phyloP scores from a whole-genome alignment of 192 early-diverging fungal species.

The Funneliformis mosseae region DNA sequence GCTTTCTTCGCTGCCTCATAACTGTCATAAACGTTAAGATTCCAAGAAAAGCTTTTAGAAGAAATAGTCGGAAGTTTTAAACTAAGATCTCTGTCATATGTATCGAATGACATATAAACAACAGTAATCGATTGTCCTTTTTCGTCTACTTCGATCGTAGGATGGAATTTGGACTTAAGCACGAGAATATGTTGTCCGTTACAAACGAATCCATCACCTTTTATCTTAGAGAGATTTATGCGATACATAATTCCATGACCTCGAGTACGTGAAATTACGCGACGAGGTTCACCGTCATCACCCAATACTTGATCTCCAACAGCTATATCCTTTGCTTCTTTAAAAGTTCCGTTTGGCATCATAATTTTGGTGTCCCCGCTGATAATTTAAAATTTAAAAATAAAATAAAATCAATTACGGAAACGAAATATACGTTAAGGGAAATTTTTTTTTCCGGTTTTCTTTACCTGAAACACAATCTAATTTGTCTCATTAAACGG shows the following conservation, averaged over 20 bases:
- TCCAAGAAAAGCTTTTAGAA: neutral
- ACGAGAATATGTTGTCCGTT: neutral
- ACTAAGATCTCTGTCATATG: neutral
- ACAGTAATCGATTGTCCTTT: neutral
- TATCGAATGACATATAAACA: neutral
- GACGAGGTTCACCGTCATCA: neutral
- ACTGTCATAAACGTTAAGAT: neutral
- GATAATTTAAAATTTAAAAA: too few species aligned
- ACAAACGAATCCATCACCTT: neutral
- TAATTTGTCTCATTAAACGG: conserved; percentile 94
- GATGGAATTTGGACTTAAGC: neutral
- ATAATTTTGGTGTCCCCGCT: neutral
- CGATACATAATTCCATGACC: neutral
- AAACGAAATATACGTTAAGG: too few species aligned
- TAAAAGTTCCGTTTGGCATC: neutral
- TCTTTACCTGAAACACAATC: conserved; percentile 47
- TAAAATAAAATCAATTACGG: too few species aligned
- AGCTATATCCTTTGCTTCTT: neutral
- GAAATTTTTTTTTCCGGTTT: too few species aligned
- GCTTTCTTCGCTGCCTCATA: neutral
- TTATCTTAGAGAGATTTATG: neutral
- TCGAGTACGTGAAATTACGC: neutral
- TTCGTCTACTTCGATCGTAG: neutral
- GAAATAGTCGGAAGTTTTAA: neutral
- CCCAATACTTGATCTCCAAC: neutral